These are phyloP conservation scores for Blumeria hordei DNA, from an alignment of 2,329 filamentous ascomycete genomes.

Conservation along the genomic window DNA sequence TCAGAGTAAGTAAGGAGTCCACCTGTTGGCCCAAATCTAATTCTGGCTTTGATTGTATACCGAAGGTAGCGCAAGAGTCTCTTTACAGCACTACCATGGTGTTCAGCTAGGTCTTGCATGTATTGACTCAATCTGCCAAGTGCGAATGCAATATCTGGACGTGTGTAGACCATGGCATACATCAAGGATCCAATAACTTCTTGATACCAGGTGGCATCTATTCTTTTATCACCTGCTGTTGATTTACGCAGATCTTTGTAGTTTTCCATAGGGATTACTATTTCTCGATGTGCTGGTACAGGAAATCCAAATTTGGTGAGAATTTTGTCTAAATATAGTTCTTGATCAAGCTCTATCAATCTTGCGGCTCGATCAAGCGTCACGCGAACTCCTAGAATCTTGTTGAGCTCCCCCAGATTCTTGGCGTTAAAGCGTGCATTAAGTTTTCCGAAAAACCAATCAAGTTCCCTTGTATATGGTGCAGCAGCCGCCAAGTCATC, in stretches of 20 bases:
- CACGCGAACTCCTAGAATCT: not conserved
- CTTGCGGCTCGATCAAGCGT: not conserved
- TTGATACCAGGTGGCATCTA: not conserved
- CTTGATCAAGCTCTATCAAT: not conserved
- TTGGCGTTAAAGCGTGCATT: not conserved
- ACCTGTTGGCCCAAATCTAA: no score
- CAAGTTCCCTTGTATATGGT: not conserved
- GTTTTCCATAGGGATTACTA: not conserved
- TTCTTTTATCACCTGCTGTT: not conserved
- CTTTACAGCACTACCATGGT: no score
- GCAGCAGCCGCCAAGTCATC: not conserved
- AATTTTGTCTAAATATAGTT: not conserved
- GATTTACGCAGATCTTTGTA: not conserved
- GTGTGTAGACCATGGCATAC: not conserved
- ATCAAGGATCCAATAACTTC: not conserved
- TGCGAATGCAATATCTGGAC: not conserved
- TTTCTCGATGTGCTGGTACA: not conserved
- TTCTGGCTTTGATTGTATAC: no score
- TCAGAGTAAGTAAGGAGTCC: no score
- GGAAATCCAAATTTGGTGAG: not conserved
- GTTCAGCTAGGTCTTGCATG: not conserved
- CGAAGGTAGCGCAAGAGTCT: no score
- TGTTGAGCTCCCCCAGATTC: not conserved
- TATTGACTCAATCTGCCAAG: not conserved
- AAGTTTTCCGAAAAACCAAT: not conserved